Evolutionary conservation across 257 asterid genomes (phyloP).

Genomic region (Fraxinus americana): DNA sequence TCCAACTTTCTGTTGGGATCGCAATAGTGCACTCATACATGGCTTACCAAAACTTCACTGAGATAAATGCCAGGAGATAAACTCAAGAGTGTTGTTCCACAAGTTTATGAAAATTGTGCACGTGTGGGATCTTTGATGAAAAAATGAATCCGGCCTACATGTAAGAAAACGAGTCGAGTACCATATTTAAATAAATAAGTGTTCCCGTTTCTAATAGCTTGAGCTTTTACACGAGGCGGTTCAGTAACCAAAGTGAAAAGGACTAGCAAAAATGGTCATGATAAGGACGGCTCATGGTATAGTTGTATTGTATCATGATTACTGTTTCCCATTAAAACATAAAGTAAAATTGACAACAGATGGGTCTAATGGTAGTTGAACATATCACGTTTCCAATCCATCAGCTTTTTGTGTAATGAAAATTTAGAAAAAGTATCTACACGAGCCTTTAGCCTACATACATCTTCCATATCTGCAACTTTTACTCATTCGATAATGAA

Average conservation of each 20-base stretch:
- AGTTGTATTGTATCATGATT: constrained; percentile 18
- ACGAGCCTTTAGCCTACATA: too few species aligned
- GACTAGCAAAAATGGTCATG: constrained; percentile 24
- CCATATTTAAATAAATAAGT: not conserved
- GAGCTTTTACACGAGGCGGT: not conserved
- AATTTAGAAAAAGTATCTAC: too few species aligned
- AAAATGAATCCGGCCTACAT: not conserved
- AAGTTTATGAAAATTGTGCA: not conserved
- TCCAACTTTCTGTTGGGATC: constrained; percentile 2
- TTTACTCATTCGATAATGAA: not conserved
- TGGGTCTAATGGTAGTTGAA: not conserved
- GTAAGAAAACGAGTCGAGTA: not conserved
- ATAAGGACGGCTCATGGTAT: constrained; percentile 21
- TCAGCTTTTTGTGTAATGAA: not conserved
- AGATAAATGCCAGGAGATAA: too few species aligned
- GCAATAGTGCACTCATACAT: not conserved
- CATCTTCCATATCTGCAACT: not conserved
- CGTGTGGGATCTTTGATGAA: not conserved
- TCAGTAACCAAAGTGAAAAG: not conserved
- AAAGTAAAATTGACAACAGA: constrained; percentile 7
- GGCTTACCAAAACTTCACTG: not conserved
- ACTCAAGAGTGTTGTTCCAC: not conserved
- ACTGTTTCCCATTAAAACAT: constrained; percentile 16
- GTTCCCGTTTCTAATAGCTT: not conserved
- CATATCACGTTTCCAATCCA: not conserved